Evolutionary conservation across 2,329 filamentous ascomycete genomes (phyloP).

Genomic region (Triangularia setosa): DNA sequence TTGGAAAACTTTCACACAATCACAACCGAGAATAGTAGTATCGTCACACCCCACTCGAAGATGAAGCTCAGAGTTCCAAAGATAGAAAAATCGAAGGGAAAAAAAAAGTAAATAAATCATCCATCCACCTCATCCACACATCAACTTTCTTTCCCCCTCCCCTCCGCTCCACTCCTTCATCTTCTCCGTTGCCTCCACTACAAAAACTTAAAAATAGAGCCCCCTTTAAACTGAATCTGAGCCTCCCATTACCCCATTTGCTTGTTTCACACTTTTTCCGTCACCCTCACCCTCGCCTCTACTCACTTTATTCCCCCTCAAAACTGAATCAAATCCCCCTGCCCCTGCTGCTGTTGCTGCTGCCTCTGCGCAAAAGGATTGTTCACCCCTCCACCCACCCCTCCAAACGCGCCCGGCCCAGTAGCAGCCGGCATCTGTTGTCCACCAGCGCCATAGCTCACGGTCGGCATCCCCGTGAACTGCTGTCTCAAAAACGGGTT

Average conservation of each 20-base stretch:
- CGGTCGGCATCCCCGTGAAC: conserved; percentile 70
- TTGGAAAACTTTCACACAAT: background rate
- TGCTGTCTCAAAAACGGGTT: conserved; percentile 88
- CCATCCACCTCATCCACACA: background rate
- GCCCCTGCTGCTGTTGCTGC: conserved; percentile 42
- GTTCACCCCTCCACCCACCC: conserved; percentile 33
- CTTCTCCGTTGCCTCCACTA: background rate
- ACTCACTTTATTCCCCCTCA: conserved; percentile 31
- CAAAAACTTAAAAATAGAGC: background rate
- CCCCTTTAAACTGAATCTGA: background rate
- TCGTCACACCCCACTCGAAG: background rate
- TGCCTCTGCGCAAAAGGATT: conserved; percentile 58
- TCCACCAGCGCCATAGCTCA: conserved; percentile 45
- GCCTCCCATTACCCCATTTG: background rate
- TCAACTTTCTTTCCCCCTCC: background rate
- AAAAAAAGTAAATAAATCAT: background rate
- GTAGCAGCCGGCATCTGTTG: conserved; percentile 54
- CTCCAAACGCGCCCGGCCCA: conserved; percentile 48
- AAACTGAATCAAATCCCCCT: conserved; percentile 59
- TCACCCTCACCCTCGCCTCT: background rate
- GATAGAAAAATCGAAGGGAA: background rate
- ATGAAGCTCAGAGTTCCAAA: background rate
- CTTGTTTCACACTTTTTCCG: background rate
- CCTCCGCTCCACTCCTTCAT: background rate
- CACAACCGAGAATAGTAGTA: background rate